Conservation (phyloP, 2,329 filamentous ascomycete genomes). For the Pyrenophora tritici-repentis region DNA sequence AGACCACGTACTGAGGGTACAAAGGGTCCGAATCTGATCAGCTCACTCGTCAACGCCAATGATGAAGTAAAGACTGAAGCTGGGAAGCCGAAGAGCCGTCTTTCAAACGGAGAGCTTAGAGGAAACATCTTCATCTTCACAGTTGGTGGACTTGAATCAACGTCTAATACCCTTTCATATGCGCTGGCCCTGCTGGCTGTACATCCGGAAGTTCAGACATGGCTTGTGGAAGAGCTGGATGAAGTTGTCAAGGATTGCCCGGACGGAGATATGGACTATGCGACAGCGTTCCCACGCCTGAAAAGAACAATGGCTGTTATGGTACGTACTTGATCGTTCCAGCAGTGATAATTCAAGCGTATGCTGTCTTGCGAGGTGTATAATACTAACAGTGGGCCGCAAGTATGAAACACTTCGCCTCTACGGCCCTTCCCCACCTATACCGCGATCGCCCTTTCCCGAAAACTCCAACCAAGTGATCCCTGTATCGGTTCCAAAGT, state of each 20-base stretch:
- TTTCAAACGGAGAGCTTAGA: conserved; percentile 30
- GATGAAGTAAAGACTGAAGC: not conserved
- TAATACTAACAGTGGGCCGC: not conserved
- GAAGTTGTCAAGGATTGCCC: conserved; percentile 31
- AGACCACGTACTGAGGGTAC: not conserved
- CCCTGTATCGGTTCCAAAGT: not conserved
- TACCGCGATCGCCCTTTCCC: conserved; percentile 16
- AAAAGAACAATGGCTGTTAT: conserved; percentile 56
- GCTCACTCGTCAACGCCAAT: conserved; percentile 34
- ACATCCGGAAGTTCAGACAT: conserved; percentile 57
- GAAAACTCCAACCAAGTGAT: conserved; percentile 7
- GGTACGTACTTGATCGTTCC: conserved; percentile 34
- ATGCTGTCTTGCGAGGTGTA: not conserved
- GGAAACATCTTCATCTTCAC: conserved; percentile 42
- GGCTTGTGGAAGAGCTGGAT: conserved; percentile 58
- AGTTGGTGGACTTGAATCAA: conserved; percentile 40
- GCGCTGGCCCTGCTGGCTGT: conserved; percentile 54
- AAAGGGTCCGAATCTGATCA: conserved; percentile 32
- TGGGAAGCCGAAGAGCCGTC: not conserved
- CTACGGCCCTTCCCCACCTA: conserved; percentile 25
- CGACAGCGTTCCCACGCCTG: conserved; percentile 51
- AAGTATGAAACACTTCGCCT: conserved; percentile 38
- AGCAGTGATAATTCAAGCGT: not conserved
- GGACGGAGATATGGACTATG: conserved; percentile 44
- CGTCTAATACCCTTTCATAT: conserved; percentile 56